Evolutionary conservation across 1,139 yeast species (phyloP), one percentile per base, ranked within the genome.

Genomic region (Taphrina confusa): DNA sequence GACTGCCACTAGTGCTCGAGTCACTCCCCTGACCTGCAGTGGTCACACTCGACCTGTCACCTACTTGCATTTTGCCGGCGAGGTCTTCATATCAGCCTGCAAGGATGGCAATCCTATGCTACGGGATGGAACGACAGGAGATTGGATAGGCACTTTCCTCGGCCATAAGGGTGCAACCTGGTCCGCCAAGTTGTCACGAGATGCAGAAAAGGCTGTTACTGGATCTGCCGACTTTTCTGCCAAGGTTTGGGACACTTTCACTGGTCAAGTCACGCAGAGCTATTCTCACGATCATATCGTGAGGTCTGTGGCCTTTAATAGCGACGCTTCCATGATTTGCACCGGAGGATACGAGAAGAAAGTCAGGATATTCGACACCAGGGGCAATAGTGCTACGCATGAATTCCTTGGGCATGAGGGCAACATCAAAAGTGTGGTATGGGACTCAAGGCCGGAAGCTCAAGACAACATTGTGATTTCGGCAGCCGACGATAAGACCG

Each of bases 1-100:
- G 42, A 31, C 33, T 5, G 52, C 52, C 4, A 47, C 52, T 18
- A 47, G 52, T 47, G 51, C 58, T 18, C 23, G 58, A 12, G 58
- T 54, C 18, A 54, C 58, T 11, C 58, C 58, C 27, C 28, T 54
- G 42, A 56, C 54, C 39, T 56, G 76, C 61, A 72, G 75, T 11
- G 76, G 76, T 40, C 76, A 73, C 59, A 72, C 75, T 14, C 66
- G 76, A 30, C 76, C 76, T 1, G 76, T 73, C 42, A 71, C 75
- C 3, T 73, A 73, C 60, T 63, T 73, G 50, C 62, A 69, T 31
- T 73, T 72, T 59, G 70, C 74, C 14, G 69, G 66, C 12, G 34
- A 62, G 16, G 63, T 65, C 40, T 60, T 73, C 63, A 70, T 73
- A 14, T 71, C 74, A 2, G 71, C 74, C n/a, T 73, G 75, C 64